Evolutionary conservation across 116 monocot species (phyloP), one percentile per base, ranked within the genome.

Genomic region (Posidonia oceanica): DNA sequence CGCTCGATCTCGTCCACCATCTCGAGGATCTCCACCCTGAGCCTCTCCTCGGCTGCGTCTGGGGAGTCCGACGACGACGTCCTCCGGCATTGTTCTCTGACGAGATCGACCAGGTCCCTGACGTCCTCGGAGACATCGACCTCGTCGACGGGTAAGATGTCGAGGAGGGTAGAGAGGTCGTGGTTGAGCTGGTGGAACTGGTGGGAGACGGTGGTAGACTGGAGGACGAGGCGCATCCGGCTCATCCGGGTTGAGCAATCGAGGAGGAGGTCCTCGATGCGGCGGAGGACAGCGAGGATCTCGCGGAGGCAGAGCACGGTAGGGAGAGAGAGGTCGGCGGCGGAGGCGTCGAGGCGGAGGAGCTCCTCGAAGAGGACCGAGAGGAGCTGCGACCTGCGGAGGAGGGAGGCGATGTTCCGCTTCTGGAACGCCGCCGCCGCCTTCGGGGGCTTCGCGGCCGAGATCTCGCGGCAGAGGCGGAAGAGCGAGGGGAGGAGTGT

Each of bases 121-220:
- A 78, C 81, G 63, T 95, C 95, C 12, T 82, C 80, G 66, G 71
- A 39, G 66, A 88, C 29, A 15, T 53, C 69, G 54, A 88, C 71
- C 4, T 84, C 86, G 10, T 68, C 52, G 3, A 86, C 42, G 2
- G 86, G 85, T 59, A 95, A 79, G 38, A 88, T 73, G 61, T 88
- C 86, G 18, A 95, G 80, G 13, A 86, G 72, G 16, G 82, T 82
- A 57, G 82, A 78, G 23, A 95, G 82, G 23, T 88, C 83, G 56
- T 74, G 68, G 8, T 64, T 79, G 56, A 91, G 68, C 66, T 75
- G 76, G 51, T 80, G 79, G 73, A 90, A 78, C 10, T 75, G 38
- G 59, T 69, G 41, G 63, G 77, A 68, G 55, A 86, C 59, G 63
- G 64, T 38, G 1, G 75, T 62, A 10, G 79, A 48, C 15, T 74